These are phyloP conservation scores for Ceratobasidium sp. DNA, from an alignment of 1,284 basidiomycete genomes.

Conservation along the genomic window DNA sequence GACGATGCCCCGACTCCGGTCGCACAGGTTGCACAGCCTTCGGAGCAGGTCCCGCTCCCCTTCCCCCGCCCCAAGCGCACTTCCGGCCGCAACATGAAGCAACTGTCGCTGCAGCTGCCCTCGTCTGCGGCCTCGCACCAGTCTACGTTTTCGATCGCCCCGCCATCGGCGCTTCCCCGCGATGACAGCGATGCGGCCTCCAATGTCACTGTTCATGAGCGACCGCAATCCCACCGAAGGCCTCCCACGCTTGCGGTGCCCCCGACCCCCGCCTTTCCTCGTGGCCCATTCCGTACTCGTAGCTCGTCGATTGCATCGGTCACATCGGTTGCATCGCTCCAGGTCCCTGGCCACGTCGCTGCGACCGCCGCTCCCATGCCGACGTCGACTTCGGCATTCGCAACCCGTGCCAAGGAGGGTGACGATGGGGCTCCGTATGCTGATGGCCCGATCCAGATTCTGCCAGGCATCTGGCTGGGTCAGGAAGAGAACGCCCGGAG, in stretches of 20 bases:
- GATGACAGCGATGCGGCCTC: constrained; percentile 50
- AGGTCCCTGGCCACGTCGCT: constrained; percentile 6
- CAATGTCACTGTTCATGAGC: constrained; percentile 22
- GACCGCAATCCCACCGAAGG: constrained; percentile 4
- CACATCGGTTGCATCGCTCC: constrained; percentile 31
- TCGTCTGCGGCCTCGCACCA: constrained; percentile 31
- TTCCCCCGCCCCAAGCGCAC: constrained; percentile 41
- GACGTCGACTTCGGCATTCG: constrained; percentile 54
- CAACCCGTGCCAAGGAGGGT: constrained; percentile 72
- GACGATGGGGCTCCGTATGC: constrained; percentile 71
- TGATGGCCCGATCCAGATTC: constrained; percentile 85
- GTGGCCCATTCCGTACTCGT: constrained; percentile 46
- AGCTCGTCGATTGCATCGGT: constrained; percentile 44
- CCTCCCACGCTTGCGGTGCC: constrained; percentile 17
- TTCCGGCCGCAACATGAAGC: constrained; percentile 73
- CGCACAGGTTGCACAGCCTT: constrained; percentile 4
- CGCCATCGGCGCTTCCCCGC: background rate
- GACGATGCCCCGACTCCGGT: constrained; percentile 40
- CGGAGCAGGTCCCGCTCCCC: constrained; percentile 9
- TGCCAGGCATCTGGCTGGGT: constrained; percentile 91
- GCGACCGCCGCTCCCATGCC: constrained; percentile 45
- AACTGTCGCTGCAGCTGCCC: constrained; percentile 70
- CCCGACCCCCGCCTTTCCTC: constrained; percentile 52
- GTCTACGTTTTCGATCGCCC: constrained; percentile 17
- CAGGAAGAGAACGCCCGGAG: constrained; percentile 92